phyloP scores from a whole-genome alignment of 495 filamentous ascomycete genomes.

The Stereocaulon alpinum region DNA sequence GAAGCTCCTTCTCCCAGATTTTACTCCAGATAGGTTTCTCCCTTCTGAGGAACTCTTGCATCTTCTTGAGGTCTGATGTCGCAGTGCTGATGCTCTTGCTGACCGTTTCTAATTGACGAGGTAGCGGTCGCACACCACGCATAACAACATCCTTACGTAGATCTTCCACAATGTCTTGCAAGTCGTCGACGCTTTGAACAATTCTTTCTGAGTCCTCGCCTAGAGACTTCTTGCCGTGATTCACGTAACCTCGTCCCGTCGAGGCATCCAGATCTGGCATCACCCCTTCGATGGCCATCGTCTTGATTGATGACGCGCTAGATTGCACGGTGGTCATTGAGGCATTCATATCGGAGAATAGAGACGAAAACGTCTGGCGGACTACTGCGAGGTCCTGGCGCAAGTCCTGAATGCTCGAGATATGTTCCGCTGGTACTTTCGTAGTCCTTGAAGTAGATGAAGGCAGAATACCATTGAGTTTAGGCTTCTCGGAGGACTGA shows the following conservation, averaged over 20 bases:
- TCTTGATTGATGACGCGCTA: conserved; percentile 74
- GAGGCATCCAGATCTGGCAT: conserved; percentile 56
- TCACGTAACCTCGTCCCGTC: conserved; percentile 72
- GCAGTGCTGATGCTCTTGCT: conserved; percentile 75
- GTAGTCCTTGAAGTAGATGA: conserved; percentile 14
- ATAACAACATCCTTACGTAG: conserved; percentile 93
- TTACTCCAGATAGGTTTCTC: conserved; percentile 97
- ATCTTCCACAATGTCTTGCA: conserved; percentile 93
- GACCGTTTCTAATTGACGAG: conserved; percentile 80
- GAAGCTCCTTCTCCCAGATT: conserved; percentile 95
- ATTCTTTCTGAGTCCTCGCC: conserved; percentile 76
- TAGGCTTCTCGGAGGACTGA: conserved; percentile 28
- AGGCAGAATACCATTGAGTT: conserved; percentile 17
- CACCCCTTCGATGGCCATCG: conserved; percentile 54
- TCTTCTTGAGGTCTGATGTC: conserved; percentile 82
- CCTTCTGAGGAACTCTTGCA: conserved; percentile 79
- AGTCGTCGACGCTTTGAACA: conserved; percentile 83
- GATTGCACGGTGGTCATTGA: conserved; percentile 74
- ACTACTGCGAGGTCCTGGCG: conserved; percentile 87
- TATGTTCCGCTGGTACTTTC: conserved; percentile 40
- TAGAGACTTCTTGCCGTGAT: conserved; percentile 73
- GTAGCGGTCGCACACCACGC: conserved; percentile 83
- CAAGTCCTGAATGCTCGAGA: conserved; percentile 68
- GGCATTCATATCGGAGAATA: conserved; percentile 75
- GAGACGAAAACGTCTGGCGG: conserved; percentile 84